A percentile compares a stretch with the other conserved stretches of the same genome.
These are phyloP conservation scores for Botrytis sinoallii DNA, from an alignment of 2,329 filamentous ascomycete species.

Conservation along the genomic window DNA sequence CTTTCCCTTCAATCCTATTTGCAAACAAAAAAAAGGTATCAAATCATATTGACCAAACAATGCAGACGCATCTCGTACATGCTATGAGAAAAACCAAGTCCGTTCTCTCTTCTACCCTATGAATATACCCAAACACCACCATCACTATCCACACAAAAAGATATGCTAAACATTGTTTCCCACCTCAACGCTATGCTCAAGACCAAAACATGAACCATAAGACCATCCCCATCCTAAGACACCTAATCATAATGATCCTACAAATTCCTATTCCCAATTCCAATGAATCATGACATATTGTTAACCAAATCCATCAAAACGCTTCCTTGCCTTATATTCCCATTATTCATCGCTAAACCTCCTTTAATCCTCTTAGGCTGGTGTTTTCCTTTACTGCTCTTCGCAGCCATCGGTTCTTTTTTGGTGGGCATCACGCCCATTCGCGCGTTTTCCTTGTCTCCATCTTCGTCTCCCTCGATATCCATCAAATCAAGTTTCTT, in stretches of 20 bases:
- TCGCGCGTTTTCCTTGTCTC: neutral
- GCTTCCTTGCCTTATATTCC: constrained; percentile 22
- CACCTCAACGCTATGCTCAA: constrained; percentile 5
- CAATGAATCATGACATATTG: constrained; percentile 43
- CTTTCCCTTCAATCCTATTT: neutral
- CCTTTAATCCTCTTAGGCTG: constrained; percentile 55
- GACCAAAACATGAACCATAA: neutral
- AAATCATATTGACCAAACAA: neutral
- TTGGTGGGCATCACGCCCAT: neutral
- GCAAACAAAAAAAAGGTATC: neutral
- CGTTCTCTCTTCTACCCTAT: neutral
- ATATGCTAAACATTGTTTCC: neutral
- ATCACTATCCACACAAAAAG: neutral
- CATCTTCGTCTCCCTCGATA: neutral
- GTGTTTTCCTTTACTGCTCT: neutral
- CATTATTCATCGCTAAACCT: constrained; percentile 54
- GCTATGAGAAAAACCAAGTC: neutral
- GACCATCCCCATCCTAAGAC: no score
- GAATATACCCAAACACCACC: neutral
- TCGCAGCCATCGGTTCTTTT: neutral
- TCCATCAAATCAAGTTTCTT: neutral
- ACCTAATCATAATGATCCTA: constrained; percentile 7
- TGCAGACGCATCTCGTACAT: neutral
- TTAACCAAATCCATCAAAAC: constrained; percentile 72
- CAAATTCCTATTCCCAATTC: neutral